Percentiles rank a stretch among this genome's conserved stretches.
Evolutionary conservation across 805 yeast genomes (phyloP).

Genomic region (Wickerhamomyces xylosicus): DNA sequence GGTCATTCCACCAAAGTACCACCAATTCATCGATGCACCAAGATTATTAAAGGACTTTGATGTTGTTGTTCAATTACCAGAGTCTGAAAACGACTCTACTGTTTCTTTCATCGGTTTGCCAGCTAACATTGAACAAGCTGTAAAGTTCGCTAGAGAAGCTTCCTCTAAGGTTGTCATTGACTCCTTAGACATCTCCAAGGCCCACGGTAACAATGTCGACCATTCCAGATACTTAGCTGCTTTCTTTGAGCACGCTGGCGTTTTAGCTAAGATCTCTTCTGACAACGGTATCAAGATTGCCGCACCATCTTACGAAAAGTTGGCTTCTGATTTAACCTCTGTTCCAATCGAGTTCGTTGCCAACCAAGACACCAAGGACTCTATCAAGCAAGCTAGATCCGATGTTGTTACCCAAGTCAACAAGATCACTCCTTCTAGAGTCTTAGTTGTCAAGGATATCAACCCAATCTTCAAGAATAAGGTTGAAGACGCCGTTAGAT

Average conservation of each 20-base stretch:
- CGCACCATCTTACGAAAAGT: slow-evolving; percentile 34
- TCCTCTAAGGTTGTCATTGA: slow-evolving; percentile 54
- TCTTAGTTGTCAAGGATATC: slow-evolving; percentile 50
- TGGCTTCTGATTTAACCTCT: slow-evolving; percentile 27
- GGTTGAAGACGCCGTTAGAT: slow-evolving; percentile 30
- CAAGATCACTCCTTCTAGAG: slow-evolving; percentile 55
- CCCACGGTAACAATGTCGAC: slow-evolving; percentile 68
- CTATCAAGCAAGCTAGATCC: slow-evolving; percentile 56
- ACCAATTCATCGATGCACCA: slow-evolving; percentile 53
- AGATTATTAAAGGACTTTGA: slow-evolving; percentile 41
- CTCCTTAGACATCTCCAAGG: slow-evolving; percentile 72
- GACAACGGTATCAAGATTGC: slow-evolving; percentile 34
- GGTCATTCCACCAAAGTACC: slow-evolving; percentile 57
- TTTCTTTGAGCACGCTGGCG: slow-evolving; percentile 45
- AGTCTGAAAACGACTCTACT: slow-evolving; percentile 29
- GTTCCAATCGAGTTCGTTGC: slow-evolving; percentile 60
- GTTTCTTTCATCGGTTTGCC: slow-evolving; percentile 60
- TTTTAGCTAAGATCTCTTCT: slow-evolving; percentile 31
- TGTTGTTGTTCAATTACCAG: slow-evolving; percentile 50
- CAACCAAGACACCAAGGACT: slow-evolving; percentile 31
- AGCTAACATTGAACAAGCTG: slow-evolving; percentile 49
- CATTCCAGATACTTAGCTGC: slow-evolving; percentile 75
- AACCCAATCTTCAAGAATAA: slow-evolving; percentile 47
- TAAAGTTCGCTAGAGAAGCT: slow-evolving; percentile 46
- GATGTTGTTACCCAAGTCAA: slow-evolving; percentile 68